A percentile compares a stretch with the other conserved stretches of the same genome.
Evolutionary conservation across 192 early-diverging fungal species (phyloP).

Genomic region (Coemansia sp.): DNA sequence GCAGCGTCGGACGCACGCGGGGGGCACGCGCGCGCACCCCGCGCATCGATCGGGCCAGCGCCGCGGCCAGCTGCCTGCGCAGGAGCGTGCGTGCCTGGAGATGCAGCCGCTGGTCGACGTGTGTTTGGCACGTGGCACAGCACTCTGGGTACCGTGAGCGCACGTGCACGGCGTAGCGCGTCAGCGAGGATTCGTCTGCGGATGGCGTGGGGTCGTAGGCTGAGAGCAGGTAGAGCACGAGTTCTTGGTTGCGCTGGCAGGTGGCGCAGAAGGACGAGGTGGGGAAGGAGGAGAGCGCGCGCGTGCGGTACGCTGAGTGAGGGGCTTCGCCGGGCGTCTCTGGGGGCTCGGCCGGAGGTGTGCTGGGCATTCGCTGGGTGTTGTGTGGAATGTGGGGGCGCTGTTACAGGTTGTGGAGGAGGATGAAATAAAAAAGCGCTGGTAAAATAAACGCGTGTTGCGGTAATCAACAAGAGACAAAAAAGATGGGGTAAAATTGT

Average conservation of each 20-base stretch:
- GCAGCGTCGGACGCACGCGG: constrained; percentile 28
- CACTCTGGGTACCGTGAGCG: constrained; percentile 35
- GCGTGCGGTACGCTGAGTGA: neutral
- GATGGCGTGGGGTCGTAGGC: constrained; percentile 40
- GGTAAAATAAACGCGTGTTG: no score
- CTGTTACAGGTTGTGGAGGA: no score
- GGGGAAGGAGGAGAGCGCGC: no score
- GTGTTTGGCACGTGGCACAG: constrained; percentile 31
- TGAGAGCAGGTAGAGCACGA: constrained; percentile 34
- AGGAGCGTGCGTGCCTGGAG: constrained; percentile 36
- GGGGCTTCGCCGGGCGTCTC: neutral
- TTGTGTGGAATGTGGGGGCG: no score
- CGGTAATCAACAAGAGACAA: no score
- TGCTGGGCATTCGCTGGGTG: no score
- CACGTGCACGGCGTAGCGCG: constrained; percentile 11
- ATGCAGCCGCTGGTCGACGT: constrained; percentile 33
- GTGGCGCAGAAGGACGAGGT: constrained; percentile 20
- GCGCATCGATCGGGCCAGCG: constrained; percentile 26
- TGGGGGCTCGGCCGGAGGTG: no score
- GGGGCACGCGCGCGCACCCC: constrained; percentile 5
- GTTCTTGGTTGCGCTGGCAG: constrained; percentile 49
- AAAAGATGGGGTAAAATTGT: no score
- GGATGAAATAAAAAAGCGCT: no score
- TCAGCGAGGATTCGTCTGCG: constrained; percentile 20
- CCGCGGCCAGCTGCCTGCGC: constrained; percentile 29